Percentiles rank a stretch among this genome's conserved stretches.
phyloP scores from a whole-genome alignment of 495 filamentous ascomycete genomes.

The Pseudomonodictys pantanalensis region DNA sequence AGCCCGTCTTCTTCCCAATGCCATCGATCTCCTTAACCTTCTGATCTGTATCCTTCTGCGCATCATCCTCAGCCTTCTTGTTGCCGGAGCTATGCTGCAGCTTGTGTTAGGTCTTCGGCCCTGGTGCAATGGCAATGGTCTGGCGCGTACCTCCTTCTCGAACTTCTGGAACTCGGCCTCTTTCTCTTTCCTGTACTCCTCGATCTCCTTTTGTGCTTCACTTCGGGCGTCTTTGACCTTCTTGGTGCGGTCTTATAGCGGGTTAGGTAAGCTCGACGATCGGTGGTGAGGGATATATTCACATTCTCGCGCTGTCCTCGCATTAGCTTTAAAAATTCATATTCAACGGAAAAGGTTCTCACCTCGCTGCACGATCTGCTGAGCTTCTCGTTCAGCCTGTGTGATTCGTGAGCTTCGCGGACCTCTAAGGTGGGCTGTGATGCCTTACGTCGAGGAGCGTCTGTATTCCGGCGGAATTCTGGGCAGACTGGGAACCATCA shows the following conservation, averaged over 20 bases:
- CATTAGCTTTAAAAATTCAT: not conserved
- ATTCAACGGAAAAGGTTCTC: constrained; percentile 23
- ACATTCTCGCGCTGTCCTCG: constrained; percentile 68
- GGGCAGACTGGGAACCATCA: constrained; percentile 63
- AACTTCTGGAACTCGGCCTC: constrained; percentile 95
- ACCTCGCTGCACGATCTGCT: constrained; percentile 98
- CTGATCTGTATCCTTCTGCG: constrained; percentile 73
- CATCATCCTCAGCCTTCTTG: constrained; percentile 82
- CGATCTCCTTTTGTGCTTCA: constrained; percentile 97
- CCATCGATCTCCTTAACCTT: constrained; percentile 79
- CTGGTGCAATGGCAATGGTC: too few relatives aligned
- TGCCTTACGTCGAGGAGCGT: constrained; percentile 91
- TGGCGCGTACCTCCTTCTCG: constrained; percentile 70
- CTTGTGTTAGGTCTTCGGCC: not conserved
- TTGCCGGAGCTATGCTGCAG: constrained; percentile 78
- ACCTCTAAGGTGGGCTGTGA: constrained; percentile 9
- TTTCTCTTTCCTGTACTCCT: constrained; percentile 85
- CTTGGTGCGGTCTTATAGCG: constrained; percentile 79
- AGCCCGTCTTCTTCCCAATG: constrained; percentile 72
- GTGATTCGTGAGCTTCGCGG: constrained; percentile 36
- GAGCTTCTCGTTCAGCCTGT: constrained; percentile 95
- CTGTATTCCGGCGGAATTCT: constrained; percentile 97
- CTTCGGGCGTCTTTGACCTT: constrained; percentile 90
- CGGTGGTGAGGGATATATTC: constrained; percentile 33
- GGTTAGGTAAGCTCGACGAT: not conserved